Conservation (phyloP, 164 flowering plant species). For the Vitis riparia region DNA sequence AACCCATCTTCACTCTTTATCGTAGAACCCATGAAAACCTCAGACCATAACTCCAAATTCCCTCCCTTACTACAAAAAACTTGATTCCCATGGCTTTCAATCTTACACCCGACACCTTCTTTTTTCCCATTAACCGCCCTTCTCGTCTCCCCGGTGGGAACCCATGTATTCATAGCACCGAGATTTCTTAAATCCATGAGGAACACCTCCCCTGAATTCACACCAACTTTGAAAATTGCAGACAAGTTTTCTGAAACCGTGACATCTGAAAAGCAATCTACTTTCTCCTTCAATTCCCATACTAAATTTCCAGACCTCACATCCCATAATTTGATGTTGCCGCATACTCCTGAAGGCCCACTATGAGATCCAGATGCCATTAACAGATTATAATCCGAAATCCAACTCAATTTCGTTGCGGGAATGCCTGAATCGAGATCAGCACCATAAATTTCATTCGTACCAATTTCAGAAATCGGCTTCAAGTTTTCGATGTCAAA, state of each 20-base stretch:
- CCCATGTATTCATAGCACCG: constrained; percentile 56
- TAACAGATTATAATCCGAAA: constrained; percentile 48
- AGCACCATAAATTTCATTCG: constrained; percentile 75
- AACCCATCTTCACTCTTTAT: constrained; percentile 29
- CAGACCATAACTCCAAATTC: constrained; percentile 83
- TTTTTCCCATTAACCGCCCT: constrained; percentile 57
- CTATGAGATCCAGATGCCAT: constrained; percentile 90
- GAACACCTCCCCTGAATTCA: constrained; percentile 78
- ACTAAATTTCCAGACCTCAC: constrained; percentile 56
- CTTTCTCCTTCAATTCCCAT: constrained; percentile 69
- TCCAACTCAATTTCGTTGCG: constrained; percentile 79
- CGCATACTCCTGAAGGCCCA: constrained; percentile 79
- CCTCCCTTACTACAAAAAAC: constrained; percentile 82
- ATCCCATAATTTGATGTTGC: constrained; percentile 81
- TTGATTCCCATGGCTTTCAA: constrained; percentile 72
- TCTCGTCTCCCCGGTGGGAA: constrained; percentile 60
- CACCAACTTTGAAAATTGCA: constrained; percentile 79
- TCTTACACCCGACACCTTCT: constrained; percentile 75
- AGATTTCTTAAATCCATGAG: constrained; percentile 66
- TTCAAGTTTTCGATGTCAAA: constrained; percentile 52
- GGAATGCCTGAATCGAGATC: constrained; percentile 78
- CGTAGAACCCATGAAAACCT: constrained; percentile 49
- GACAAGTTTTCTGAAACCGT: constrained; percentile 54
- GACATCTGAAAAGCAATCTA: constrained; percentile 85
- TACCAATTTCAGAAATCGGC: constrained; percentile 71